Base-by-base conservation (phyloP, 23 red algal genomes). In the Chondrus crispus region DNA sequence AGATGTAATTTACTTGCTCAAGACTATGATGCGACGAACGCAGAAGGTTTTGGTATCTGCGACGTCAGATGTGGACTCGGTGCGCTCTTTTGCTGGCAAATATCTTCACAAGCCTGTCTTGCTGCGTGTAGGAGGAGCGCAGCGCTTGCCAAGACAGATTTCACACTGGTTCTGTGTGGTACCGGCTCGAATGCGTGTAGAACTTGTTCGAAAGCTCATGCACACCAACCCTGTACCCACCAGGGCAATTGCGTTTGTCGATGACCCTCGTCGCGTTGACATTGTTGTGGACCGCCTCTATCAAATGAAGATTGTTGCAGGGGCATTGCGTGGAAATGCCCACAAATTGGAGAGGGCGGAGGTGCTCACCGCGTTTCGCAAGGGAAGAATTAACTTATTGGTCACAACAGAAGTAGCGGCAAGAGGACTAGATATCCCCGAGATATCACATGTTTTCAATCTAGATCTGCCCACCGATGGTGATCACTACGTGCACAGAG, bases 401-500 rank as follows among this genome's bases (percentile, higher is more conserved):
- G 82, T 99, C 30, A 83, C 93, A 55, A 99, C 97, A 5, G 97
- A 99, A 51, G 80, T 99, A 2, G 94, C 93, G n/a, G 94, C 97
- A 14, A 73, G 97, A 29, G 97, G 97, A 13, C 72, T 99, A 69
- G 97, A 99, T 77, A 81, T 96, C 68, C 94, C 94, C 12, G 91
- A 92, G 6, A 74, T 95, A 49, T 84, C 90, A 20, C 92, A 95
- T 48, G 97, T 99, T 37, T 77, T 99, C 52, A 96, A 96, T 47
- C 51, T 99, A 53, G 97, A 99, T 74, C 69, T 99, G 75, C 93
- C 97, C 2, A 94, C 94, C 19, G 94, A 95, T 62, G 92, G 79
- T 42, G 94, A 99, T 62, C 94, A 96, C 81, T 99, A 99, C 50
- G 35, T 96, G 32, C 97, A 99, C 74, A 90, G 97, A 40, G 96